Base-by-base conservation (phyloP, 495 filamentous ascomycete genomes). In the Hypoxylon cercidicola region DNA sequence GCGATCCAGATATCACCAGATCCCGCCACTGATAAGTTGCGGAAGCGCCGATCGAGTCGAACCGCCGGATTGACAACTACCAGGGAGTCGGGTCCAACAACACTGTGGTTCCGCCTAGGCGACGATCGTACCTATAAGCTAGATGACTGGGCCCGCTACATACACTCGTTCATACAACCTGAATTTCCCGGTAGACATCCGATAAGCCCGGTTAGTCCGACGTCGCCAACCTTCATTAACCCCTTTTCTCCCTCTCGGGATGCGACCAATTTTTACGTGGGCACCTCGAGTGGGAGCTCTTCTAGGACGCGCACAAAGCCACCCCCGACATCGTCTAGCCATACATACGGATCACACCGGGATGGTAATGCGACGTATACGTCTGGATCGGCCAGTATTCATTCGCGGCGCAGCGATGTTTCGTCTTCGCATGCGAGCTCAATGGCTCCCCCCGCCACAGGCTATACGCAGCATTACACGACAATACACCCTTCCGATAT, bases 41-140 rank as follows among this genome's bases (percentile, higher is more conserved):
- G 82, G 34, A 86, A 85, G 66, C 79, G 84, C 20, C 77, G 84
- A 55, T 86, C 84, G 59, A 86, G 84, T 58, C 76, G 84, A 48
- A 82, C 84, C 6, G 77, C 78, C n/a, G 79, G 79, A 9, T 66
- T 86, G 15, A 77, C 74, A 16, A 64, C 77, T 4, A 73, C 55
- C 34, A 82, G 76, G 62, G 81, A 82, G 10, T 68, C 74, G 1
- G 66, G 73, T 19, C 77, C 80, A 4, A 73, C 72, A 4, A 77
- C 74, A 3, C 60, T 83, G 3, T 75, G 75, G 70, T 81, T 83
- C 49, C 78, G 79, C 16, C 41, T 67, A 0, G 62, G 72, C 19
- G 79, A 74, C n/a, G 78, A 79, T 25, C 77, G 78, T 16, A 66
- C 68, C 11, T 65, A 68, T 21, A 59, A 63, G 30, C 66, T 83